These are phyloP conservation scores for Neopestalotiopsis sp. DNA, from an alignment of 2,329 filamentous ascomycete genomes.

Conservation along the genomic window DNA sequence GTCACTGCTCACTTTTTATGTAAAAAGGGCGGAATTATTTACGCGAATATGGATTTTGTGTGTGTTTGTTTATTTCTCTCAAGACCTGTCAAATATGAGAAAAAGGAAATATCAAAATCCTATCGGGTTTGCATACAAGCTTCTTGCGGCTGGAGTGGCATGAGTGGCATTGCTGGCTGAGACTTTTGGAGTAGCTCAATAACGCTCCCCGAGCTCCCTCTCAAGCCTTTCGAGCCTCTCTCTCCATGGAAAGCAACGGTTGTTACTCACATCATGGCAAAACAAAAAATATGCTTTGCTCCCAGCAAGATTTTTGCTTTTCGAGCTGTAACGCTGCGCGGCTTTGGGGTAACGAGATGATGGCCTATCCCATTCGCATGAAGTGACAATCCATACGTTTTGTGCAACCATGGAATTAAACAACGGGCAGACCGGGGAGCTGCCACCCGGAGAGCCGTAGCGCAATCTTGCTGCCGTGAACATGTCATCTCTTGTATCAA, in stretches of 20 bases:
- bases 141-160: not conserved
- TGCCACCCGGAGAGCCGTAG: not conserved
- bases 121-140: not conserved
- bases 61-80: not conserved
- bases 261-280: not conserved
- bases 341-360: no score
- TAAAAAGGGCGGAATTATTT: no score
- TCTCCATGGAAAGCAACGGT: not conserved
- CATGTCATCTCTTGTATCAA: not conserved
- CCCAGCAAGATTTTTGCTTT: not conserved
- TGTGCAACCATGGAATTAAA: not conserved
- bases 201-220: not conserved
- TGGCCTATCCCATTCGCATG: not conserved
- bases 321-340: no score
- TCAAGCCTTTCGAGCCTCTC: not conserved
- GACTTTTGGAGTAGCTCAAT: slow-evolving; percentile 2
- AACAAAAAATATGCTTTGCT: not conserved
- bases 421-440: not conserved
- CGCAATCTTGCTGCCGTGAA: not conserved
- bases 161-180: not conserved
- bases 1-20: not conserved
- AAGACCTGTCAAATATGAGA: not conserved
- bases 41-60: not conserved
- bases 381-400: not conserved
- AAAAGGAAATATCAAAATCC: not conserved